These are phyloP conservation scores for Xylariaceae sp. DNA, from an alignment of 2,329 filamentous ascomycete species.

Conservation along the genomic window DNA sequence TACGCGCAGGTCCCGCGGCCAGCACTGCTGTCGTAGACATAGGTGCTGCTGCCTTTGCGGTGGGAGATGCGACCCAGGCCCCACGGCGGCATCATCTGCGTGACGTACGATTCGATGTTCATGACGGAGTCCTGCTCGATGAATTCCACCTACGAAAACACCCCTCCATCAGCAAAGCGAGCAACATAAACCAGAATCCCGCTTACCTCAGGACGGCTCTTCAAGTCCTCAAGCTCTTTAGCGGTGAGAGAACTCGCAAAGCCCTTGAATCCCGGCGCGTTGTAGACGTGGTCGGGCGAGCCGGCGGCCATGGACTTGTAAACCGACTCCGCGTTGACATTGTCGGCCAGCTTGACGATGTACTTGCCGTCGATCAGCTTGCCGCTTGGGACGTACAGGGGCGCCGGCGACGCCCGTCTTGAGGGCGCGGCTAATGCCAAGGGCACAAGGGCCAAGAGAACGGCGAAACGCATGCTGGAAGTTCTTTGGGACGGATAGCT, in stretches of 20 bases:
- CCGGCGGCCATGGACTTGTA: slow-evolving; percentile 28
- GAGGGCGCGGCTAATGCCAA: slow-evolving; percentile 33
- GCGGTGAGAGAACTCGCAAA: slow-evolving; percentile 43
- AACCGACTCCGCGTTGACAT: slow-evolving; percentile 31
- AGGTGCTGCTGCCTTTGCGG: slow-evolving; percentile 34
- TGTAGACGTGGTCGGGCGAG: slow-evolving; percentile 34
- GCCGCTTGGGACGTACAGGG: slow-evolving; percentile 28
- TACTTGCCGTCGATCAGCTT: slow-evolving; percentile 39
- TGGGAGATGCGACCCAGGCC: slow-evolving; percentile 45
- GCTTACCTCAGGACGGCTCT: slow-evolving; percentile 39
- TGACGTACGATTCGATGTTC: slow-evolving; percentile 32
- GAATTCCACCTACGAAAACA: slow-evolving; percentile 31
- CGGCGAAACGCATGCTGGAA: slow-evolving; percentile 27
- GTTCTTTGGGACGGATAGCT: slow-evolving; percentile 1
- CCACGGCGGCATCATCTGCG: slow-evolving; percentile 39
- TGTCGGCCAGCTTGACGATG: slow-evolving; percentile 44
- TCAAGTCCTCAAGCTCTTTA: slow-evolving; percentile 40
- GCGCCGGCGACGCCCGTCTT: slow-evolving; percentile 31
- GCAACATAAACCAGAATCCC: not conserved
- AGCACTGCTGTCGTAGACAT: slow-evolving; percentile 41
- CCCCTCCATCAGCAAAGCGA: slow-evolving; percentile 12
- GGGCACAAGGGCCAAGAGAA: slow-evolving; percentile 28
- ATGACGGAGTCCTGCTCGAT: slow-evolving; percentile 35
- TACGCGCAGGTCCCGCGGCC: slow-evolving; percentile 46
- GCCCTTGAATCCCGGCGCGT: slow-evolving; percentile 37